Conservation (phyloP, 2,329 filamentous ascomycete genomes). For the Pseudocercospora cruenta region DNA sequence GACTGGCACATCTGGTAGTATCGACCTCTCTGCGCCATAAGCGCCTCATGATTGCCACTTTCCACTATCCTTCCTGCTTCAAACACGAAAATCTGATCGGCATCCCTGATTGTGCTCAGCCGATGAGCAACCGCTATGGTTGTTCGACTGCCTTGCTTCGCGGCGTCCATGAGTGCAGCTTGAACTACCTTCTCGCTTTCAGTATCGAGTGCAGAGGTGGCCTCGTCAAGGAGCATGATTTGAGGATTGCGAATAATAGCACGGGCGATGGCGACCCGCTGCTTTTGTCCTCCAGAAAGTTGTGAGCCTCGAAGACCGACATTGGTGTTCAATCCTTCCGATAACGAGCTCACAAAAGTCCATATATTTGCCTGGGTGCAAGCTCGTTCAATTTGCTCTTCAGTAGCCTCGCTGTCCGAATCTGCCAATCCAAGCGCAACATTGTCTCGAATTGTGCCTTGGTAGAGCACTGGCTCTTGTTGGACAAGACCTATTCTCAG, state of each 20-base stretch:
- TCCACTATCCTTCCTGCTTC: slow-evolving; percentile 43
- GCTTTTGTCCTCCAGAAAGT: slow-evolving; percentile 59
- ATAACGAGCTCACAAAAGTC: slow-evolving; percentile 56
- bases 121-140: slow-evolving; percentile 48
- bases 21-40: slow-evolving; percentile 42
- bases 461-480: slow-evolving; percentile 74
- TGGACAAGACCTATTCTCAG: slow-evolving; percentile 69
- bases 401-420: slow-evolving; percentile 30
- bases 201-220: slow-evolving; percentile 64
- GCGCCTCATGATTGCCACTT: slow-evolving; percentile 43
- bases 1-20: slow-evolving; percentile 49
- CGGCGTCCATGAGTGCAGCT: slow-evolving; percentile 63
- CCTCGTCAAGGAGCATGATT: slow-evolving; percentile 62
- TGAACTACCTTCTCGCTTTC: slow-evolving; percentile 69
- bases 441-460: slow-evolving; percentile 66
- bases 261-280: slow-evolving; percentile 58
- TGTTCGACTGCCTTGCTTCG: slow-evolving; percentile 51
- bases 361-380: slow-evolving; percentile 57
- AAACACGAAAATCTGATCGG: slow-evolving; percentile 46
- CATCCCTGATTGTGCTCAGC: slow-evolving; percentile 42
- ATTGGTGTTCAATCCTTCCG: slow-evolving; percentile 54
- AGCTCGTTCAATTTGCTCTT: slow-evolving; percentile 50
- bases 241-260: slow-evolving; percentile 57
- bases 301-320: slow-evolving; percentile 53
- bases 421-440: slow-evolving; percentile 49